These are phyloP conservation scores for Yarrowia porcina DNA, from an alignment of 805 yeast species.

Conservation along the genomic window DNA sequence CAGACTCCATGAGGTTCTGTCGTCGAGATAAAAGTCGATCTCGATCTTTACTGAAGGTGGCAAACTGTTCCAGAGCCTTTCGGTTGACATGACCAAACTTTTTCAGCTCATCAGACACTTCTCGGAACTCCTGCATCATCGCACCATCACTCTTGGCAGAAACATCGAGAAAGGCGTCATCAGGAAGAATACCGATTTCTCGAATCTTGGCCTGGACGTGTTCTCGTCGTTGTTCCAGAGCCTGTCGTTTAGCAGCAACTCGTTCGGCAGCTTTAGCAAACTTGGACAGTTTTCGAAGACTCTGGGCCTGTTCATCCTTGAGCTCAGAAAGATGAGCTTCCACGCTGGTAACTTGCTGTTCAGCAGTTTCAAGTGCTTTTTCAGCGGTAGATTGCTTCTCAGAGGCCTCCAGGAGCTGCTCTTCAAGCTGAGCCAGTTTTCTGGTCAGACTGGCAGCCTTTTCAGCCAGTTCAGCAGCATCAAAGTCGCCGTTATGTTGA, in stretches of 20 bases:
- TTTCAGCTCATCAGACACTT: conserved; percentile 55
- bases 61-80: conserved; percentile 82
- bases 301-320: conserved; percentile 54
- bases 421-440: conserved; percentile 30
- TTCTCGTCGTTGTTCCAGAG: conserved; percentile 59
- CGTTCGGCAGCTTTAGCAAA: conserved; percentile 65
- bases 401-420: conserved; percentile 35
- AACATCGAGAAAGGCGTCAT: conserved; percentile 63
- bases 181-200: conserved; percentile 86
- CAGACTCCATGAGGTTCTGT: conserved; percentile 65
- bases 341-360: conserved; percentile 32
- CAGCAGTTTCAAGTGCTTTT: not conserved
- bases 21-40: conserved; percentile 63
- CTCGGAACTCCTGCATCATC: conserved; percentile 50
- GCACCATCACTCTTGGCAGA: conserved; percentile 31
- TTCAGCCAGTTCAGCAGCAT: conserved; percentile 27
- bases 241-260: conserved; percentile 56
- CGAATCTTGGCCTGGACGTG: conserved; percentile 70
- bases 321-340: conserved; percentile 48
- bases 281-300: conserved; percentile 56
- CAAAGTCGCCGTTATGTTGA: conserved; percentile 27
- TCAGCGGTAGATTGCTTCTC: conserved; percentile 25
- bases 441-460: not conserved
- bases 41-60: conserved; percentile 67
- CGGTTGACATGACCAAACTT: conserved; percentile 76